Percentiles rank a stretch among this genome's conserved stretches.
phyloP scores from a whole-genome alignment of 2,329 filamentous ascomycete genomes.

The Chlorencoelia australis region DNA sequence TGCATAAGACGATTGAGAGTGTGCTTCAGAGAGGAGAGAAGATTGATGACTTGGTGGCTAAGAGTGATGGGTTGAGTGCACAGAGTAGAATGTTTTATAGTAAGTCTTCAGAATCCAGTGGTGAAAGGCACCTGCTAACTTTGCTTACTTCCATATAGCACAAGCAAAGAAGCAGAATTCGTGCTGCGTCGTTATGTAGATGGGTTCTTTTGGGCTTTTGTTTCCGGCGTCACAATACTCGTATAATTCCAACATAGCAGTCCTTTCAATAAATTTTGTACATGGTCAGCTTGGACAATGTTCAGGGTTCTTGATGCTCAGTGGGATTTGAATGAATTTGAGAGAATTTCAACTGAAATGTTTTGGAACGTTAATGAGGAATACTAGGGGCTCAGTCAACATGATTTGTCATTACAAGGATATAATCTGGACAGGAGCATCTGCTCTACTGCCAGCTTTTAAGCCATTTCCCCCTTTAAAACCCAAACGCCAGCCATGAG shows the following conservation, averaged over 20 bases:
- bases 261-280: too few relatives aligned
- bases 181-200: slow-evolving; percentile 61
- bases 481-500: background rate
- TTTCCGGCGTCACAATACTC: slow-evolving; percentile 15
- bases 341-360: too few relatives aligned
- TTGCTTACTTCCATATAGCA: slow-evolving; percentile 28
- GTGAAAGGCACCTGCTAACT: background rate
- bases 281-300: too few relatives aligned
- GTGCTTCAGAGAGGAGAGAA: slow-evolving; percentile 88
- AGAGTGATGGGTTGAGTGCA: slow-evolving; percentile 81
- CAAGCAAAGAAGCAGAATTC: slow-evolving; percentile 75
- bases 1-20: slow-evolving; percentile 94
- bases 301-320: too few relatives aligned
- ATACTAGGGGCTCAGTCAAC: too few relatives aligned
- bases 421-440: slow-evolving; percentile 10
- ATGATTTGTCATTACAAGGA: too few relatives aligned
- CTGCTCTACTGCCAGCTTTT: slow-evolving; percentile 11
- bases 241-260: slow-evolving; percentile 14
- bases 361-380: too few relatives aligned
- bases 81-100: slow-evolving; percentile 99
- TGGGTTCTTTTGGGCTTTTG: slow-evolving; percentile 6
- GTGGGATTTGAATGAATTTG: too few relatives aligned
- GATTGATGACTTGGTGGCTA: slow-evolving; percentile 85
- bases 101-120: slow-evolving; percentile 33
- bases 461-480: slow-evolving; percentile 1